A percentile compares a stretch with the other conserved stretches of the same genome.
Conservation (phyloP, 768 basidiomycete species). For the Podaxis sp. region DNA sequence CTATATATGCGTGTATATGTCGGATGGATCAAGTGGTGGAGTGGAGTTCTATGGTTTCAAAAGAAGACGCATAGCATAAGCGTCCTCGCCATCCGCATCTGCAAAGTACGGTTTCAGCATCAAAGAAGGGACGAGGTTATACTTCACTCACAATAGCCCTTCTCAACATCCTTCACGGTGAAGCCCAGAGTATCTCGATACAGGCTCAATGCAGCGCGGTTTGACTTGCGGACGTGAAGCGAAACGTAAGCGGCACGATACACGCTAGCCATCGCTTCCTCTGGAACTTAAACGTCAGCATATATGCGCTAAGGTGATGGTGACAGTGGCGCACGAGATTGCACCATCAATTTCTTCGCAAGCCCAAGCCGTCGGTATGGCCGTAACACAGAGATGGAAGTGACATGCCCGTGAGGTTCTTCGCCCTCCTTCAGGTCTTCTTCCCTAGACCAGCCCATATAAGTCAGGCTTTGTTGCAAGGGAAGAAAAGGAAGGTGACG, state of each 20-base stretch:
- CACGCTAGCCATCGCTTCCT: conserved; percentile 87
- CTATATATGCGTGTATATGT: conserved; percentile 13
- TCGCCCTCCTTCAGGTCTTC: conserved; percentile 57
- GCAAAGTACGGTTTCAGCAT: conserved; percentile 4
- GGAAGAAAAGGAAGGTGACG: background rate
- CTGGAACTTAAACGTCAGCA: conserved; percentile 31
- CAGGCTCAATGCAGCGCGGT: conserved; percentile 83
- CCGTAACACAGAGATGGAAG: conserved; percentile 91
- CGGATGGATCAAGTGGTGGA: conserved; percentile 11
- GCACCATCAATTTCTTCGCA: conserved; percentile 93
- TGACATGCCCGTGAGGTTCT: conserved; percentile 88
- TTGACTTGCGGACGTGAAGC: conserved; percentile 92
- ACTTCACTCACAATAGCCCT: conserved; percentile 72
- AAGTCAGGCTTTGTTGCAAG: background rate
- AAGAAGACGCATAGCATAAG: conserved; percentile 82
- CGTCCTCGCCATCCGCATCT: conserved; percentile 97
- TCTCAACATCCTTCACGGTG: conserved; percentile 81
- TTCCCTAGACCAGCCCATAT: conserved; percentile 44
- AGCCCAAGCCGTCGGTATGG: conserved; percentile 88
- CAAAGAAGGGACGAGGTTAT: background rate
- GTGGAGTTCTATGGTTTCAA: conserved; percentile 26
- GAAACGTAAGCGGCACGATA: conserved; percentile 87
- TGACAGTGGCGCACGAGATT: conserved; percentile 68
- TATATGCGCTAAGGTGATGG: background rate
- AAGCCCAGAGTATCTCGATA: conserved; percentile 94